Evolutionary conservation across 306 rosid species (phyloP).

Genomic region (Citrullus amarus): DNA sequence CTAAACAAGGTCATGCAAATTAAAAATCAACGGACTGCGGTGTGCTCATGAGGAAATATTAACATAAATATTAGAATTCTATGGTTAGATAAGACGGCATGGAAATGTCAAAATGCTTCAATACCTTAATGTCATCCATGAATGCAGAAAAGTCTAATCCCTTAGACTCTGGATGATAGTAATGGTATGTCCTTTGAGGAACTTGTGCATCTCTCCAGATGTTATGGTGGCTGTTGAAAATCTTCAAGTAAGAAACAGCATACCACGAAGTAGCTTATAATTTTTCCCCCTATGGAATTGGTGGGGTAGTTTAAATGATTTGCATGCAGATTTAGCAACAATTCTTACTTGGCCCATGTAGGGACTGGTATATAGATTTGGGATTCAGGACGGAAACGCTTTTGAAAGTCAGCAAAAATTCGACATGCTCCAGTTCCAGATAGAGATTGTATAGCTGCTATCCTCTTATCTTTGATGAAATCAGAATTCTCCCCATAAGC

Average conservation of each 20-base stretch:
- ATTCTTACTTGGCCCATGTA: slow-evolving; percentile 82
- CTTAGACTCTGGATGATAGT: slow-evolving; percentile 81
- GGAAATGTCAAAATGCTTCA: neutral
- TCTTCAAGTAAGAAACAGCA: slow-evolving; percentile 10
- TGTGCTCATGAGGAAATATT: neutral
- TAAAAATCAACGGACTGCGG: neutral
- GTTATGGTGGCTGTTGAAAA: slow-evolving; percentile 76
- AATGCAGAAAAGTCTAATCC: slow-evolving; percentile 78
- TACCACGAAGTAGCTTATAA: slow-evolving; percentile 1
- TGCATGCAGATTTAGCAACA: neutral
- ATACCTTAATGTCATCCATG: slow-evolving; percentile 63
- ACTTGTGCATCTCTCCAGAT: slow-evolving; percentile 95
- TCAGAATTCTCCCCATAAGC: slow-evolving; percentile 86
- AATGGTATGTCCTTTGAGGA: slow-evolving; percentile 67
- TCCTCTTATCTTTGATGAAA: slow-evolving; percentile 69
- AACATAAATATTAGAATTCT: neutral
- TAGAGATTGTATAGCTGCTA: slow-evolving; percentile 89
- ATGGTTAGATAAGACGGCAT: neutral
- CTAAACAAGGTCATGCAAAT: slow-evolving; percentile 21
- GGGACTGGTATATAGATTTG: slow-evolving; percentile 83
- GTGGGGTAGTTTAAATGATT: neutral
- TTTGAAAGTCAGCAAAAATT: slow-evolving; percentile 87
- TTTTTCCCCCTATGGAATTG: neutral
- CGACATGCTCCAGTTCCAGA: slow-evolving; percentile 98
- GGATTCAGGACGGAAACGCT: slow-evolving; percentile 67